phyloP scores from a whole-genome alignment of 2,329 filamentous ascomycete species.

The Colletotrichum tofieldiae region DNA sequence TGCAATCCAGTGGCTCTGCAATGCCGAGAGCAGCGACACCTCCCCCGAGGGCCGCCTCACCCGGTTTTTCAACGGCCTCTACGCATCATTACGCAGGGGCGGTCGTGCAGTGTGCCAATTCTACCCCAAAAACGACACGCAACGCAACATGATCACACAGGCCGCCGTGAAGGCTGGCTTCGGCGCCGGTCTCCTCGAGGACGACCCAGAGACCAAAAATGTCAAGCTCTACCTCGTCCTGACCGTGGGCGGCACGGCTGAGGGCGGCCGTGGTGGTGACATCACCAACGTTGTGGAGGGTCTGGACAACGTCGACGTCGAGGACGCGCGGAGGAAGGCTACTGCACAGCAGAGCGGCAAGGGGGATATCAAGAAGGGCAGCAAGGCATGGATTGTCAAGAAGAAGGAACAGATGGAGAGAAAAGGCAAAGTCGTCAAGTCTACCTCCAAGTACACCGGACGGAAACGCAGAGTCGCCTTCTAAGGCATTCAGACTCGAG shows the following conservation, averaged over 20 bases:
- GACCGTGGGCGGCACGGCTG: slow-evolving; percentile 80
- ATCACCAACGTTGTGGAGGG: slow-evolving; percentile 92
- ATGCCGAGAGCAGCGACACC: slow-evolving; percentile 91
- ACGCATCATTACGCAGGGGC: slow-evolving; percentile 85
- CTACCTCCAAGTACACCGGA: slow-evolving; percentile 93
- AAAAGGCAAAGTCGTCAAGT: slow-evolving; percentile 95
- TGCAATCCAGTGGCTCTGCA: slow-evolving; percentile 99
- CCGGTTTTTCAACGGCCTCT: slow-evolving; percentile 94
- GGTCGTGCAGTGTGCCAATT: slow-evolving; percentile 96
- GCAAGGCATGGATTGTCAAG: slow-evolving; percentile 85
- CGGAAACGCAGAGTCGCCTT: slow-evolving; percentile 87
- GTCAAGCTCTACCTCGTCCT: slow-evolving; percentile 96
- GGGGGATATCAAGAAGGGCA: slow-evolving; percentile 81
- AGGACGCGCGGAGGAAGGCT: slow-evolving; percentile 75
- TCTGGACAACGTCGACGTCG: slow-evolving; percentile 89
- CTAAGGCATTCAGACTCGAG: slow-evolving; percentile 55
- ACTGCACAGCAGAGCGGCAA: slow-evolving; percentile 60
- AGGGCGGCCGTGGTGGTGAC: slow-evolving; percentile 74
- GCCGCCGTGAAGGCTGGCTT: slow-evolving; percentile 96
- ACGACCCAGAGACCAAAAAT: slow-evolving; percentile 97
- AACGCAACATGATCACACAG: slow-evolving; percentile 91
- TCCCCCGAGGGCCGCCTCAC: slow-evolving; percentile 83
- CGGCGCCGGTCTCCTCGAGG: slow-evolving; percentile 93
- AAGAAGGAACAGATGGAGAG: slow-evolving; percentile 95
- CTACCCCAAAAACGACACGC: slow-evolving; percentile 95